phyloP scores from a whole-genome alignment of 805 yeast species.

The Pichia phayaonensis region DNA sequence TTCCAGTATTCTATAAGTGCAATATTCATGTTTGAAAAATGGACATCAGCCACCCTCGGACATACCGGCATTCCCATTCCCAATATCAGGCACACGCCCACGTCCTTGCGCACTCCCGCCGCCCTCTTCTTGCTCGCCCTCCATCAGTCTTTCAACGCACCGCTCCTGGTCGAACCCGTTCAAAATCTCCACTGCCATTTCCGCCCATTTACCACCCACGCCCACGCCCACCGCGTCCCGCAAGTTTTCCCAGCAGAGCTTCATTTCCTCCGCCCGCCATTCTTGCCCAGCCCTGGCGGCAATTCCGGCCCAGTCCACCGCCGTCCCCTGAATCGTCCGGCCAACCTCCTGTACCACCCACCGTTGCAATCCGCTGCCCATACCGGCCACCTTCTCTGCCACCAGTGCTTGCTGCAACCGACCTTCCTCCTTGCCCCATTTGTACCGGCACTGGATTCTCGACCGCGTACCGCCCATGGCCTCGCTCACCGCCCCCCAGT shows the following conservation, averaged over 20 bases:
- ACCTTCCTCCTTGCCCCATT: constrained; percentile 65
- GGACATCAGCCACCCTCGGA: not conserved
- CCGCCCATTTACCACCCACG: not conserved
- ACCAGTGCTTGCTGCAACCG: not conserved
- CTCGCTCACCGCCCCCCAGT: constrained; percentile 91
- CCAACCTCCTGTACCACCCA: not conserved
- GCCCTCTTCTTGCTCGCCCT: not conserved
- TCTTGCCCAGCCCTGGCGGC: not conserved
- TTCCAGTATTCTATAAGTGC: not conserved
- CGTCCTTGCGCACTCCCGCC: not conserved
- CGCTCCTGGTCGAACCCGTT: not conserved
- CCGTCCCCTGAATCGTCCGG: not conserved
- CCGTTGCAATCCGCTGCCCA: not conserved
- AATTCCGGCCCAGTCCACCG: not conserved
- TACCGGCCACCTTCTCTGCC: not conserved
- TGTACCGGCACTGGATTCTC: constrained; percentile 90
- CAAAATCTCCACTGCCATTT: not conserved
- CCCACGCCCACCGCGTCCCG: not conserved
- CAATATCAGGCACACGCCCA: too few relatives aligned
- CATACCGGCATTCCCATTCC: not conserved
- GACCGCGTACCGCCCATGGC: constrained; percentile 83
- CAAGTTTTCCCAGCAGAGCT: not conserved
- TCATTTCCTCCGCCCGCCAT: not conserved
- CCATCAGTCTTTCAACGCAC: not conserved
- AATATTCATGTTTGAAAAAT: not conserved